Evolutionary conservation across 2,329 filamentous ascomycete genomes (phyloP).

Genomic region (Chrysoporthe austroafricana): DNA sequence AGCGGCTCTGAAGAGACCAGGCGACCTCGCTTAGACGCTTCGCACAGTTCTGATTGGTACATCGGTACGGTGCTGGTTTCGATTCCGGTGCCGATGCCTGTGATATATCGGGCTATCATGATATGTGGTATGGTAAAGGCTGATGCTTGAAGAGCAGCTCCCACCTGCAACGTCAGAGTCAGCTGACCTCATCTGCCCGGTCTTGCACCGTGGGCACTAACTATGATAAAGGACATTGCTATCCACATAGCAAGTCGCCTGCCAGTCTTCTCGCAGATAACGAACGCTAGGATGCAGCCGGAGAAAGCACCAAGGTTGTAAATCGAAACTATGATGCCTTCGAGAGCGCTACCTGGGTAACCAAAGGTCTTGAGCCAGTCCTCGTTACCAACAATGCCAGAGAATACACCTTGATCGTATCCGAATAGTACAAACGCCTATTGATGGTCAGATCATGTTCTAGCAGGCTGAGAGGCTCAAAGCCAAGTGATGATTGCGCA

Average conservation of each 20-base stretch:
- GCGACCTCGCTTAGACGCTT: slow-evolving; percentile 46
- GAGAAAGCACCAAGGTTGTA: slow-evolving; percentile 43
- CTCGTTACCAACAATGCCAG: slow-evolving; percentile 49
- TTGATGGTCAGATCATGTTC: background rate
- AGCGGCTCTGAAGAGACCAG: slow-evolving; percentile 45
- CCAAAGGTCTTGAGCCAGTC: slow-evolving; percentile 47
- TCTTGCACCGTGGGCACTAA: slow-evolving; percentile 9
- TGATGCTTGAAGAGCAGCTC: slow-evolving; percentile 35
- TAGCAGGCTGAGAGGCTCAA: background rate
- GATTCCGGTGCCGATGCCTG: slow-evolving; percentile 35
- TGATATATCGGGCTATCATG: slow-evolving; percentile 45
- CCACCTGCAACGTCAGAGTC: slow-evolving; percentile 25
- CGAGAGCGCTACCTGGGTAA: slow-evolving; percentile 41
- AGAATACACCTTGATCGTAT: slow-evolving; percentile 55
- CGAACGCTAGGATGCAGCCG: slow-evolving; percentile 36
- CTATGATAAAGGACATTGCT: slow-evolving; percentile 35
- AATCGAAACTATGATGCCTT: slow-evolving; percentile 43
- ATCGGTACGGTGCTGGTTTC: slow-evolving; percentile 43
- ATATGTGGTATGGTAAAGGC: slow-evolving; percentile 44
- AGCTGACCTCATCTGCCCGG: background rate
- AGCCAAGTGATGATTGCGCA: background rate
- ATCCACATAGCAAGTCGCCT: slow-evolving; percentile 33
- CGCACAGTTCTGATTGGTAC: slow-evolving; percentile 50
- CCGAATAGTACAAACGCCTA: slow-evolving; percentile 42
- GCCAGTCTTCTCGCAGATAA: slow-evolving; percentile 32